Evolutionary conservation across 495 filamentous ascomycete genomes (phyloP).

Genomic region (Monascus purpureus): DNA sequence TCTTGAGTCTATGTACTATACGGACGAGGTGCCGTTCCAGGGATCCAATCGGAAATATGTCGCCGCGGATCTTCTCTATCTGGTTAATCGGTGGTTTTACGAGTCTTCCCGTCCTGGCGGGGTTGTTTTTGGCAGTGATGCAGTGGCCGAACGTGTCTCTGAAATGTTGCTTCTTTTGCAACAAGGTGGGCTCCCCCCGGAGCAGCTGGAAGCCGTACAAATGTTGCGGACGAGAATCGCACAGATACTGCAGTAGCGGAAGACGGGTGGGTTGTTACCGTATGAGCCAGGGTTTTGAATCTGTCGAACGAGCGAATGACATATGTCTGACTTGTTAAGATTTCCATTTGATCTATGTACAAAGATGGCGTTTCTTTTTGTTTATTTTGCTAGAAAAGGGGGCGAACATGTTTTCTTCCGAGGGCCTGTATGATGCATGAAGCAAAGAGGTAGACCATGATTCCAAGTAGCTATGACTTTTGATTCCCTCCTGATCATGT

Average conservation of each 20-base stretch:
- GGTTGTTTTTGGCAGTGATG: conserved; percentile 38
- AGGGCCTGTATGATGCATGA: too few relatives aligned
- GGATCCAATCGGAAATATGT: conserved; percentile 46
- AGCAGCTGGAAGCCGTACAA: conserved; percentile 18
- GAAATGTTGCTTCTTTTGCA: conserved; percentile 33
- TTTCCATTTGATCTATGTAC: too few relatives aligned
- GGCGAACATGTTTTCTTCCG: too few relatives aligned
- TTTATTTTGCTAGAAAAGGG: too few relatives aligned
- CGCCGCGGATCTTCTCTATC: conserved; percentile 47
- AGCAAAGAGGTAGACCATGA: too few relatives aligned
- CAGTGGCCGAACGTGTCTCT: conserved; percentile 29
- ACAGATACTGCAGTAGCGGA: conserved; percentile 25
- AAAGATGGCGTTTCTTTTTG: too few relatives aligned
- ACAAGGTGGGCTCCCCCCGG: conserved; percentile 22
- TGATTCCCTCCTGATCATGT: too few relatives aligned
- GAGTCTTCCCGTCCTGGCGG: conserved; percentile 41
- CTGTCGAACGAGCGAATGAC: too few relatives aligned
- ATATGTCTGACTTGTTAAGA: too few relatives aligned
- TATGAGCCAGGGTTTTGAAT: background rate
- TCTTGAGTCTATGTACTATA: conserved; percentile 72
- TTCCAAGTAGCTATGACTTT: too few relatives aligned
- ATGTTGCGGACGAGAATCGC: conserved; percentile 31
- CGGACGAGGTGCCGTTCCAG: conserved; percentile 70
- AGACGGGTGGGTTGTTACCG: conserved; percentile 1
- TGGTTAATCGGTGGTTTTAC: conserved; percentile 47